Base-by-base conservation (phyloP, 345 rosid species). In the Euclidium syriacum region DNA sequence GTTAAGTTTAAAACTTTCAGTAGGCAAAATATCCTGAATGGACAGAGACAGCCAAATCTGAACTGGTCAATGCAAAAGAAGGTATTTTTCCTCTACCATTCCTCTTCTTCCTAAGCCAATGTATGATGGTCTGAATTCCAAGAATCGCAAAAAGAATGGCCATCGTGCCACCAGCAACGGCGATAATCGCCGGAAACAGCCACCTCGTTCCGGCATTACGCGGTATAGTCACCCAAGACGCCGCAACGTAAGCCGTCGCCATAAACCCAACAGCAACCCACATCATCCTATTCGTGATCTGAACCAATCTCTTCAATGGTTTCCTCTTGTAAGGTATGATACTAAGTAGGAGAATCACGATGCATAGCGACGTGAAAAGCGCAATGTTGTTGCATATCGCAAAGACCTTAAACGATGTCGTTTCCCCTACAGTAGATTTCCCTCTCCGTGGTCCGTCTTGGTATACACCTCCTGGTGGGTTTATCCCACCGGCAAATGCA, bases 401-500 rank as follows among this genome's bases (percentile, higher is more conserved):
- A 48, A 85, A 85, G 30, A 85, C 79, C 34, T 85, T 83, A 32
- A 85, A 81, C 11, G 86, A 68, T 2, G 70, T 20, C 4, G 56
- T 52, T 17, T 18, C 73, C 0, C 82, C 88, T 41, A 64, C 46
- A 0, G 50, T 5, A 4, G 71, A 60, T 58, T 68, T 74, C n/a
- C 92, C 88, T 57, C n/a, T 67, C 65, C 34, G 48, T 48, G 51
- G 42, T 1, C 57, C 79, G 0, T 0, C 41, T 46, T 85, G 72
- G 58, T 76, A 53, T 14, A 83, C 75, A 0, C 88, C 88, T 0
- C 92, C 92, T 0, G 88, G 92, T 10, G 92, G 92, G 62, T 78
- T 83, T 59, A 81, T 71, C 9, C 88, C 91, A n/a, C 85, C 88
- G 5, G 88, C 80, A 20, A 77, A 85, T 22, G 86, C 47, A 10